Evolutionary conservation across 169 alveolate genomes (phyloP), one percentile per base, ranked within the genome.

Genomic region (Pseudocohnilembus persalinus): DNA sequence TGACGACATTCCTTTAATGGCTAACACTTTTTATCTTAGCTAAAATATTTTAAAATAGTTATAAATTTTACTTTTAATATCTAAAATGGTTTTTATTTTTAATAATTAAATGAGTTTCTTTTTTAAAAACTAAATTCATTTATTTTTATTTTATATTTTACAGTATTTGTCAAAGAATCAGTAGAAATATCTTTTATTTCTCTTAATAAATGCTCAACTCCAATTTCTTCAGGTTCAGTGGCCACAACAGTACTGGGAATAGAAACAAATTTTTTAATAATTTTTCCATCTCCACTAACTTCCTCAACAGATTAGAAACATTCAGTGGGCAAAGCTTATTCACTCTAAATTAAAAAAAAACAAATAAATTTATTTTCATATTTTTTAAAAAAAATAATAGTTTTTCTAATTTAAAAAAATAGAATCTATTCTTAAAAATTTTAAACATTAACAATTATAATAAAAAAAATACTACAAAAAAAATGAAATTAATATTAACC

Each of bases 151-250:
- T 24, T 32, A 63, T 15, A 0, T 80, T 25, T 72, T 34, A 95
- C 96, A 91, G 95, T 91, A 74, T 97, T 97, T 33, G 99, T 97
- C 30, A 98, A 92, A 27, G 99, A 96, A 27, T 99, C 97, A 20
- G 97, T 94, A 82, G 99, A 96, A 0, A 98, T 97, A 87, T 98
- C 98, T 85, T 98, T 98, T 77, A 98, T 91, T 90, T 99, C 99
- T 83, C 99, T 97, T 77, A 99, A 94, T 28, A 99, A 93, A 90
- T 98, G 99, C 91, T 99, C 99, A 63, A 99, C 99, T 28, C 99
- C 99, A 6, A 99, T 99, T 88, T 99, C 99, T 89, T 99, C 99
- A 20, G 99, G 99, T 88, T 98, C 99, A 72, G 96, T 94, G n/a
- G 99, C 99, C 65, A 99, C 98, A 79, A 98, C 97, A 29, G 98